A percentile compares a stretch with the other conserved stretches of the same genome.
phyloP scores from a whole-genome alignment of 2,329 filamentous ascomycete genomes.

The Aspergillus caelatus region DNA sequence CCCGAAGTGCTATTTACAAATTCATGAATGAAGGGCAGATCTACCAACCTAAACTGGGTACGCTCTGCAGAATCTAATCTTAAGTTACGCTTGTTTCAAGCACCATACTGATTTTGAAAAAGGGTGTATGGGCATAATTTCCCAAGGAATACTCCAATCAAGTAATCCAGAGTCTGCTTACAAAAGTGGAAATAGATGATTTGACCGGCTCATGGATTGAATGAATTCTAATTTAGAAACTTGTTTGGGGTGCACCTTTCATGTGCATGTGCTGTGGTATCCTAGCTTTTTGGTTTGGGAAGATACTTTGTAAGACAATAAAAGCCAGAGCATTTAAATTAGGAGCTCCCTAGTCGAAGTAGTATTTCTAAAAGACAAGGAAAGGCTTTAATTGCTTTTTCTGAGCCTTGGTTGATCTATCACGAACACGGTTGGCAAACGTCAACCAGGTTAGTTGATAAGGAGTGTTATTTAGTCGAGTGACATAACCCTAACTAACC shows the following conservation, averaged over 20 bases:
- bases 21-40: background rate
- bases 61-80: background rate
- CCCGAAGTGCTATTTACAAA: background rate
- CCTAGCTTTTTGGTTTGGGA: too few relatives aligned
- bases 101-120: background rate
- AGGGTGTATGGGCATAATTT: background rate
- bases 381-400: background rate
- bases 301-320: background rate
- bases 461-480: background rate
- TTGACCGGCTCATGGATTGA: background rate
- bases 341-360: background rate
- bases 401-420: background rate
- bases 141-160: background rate
- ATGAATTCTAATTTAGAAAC: background rate
- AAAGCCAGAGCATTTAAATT: background rate
- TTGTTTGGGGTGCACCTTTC: background rate
- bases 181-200: background rate
- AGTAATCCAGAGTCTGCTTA: background rate
- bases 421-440: background rate
- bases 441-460: background rate
- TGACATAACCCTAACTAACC: background rate
- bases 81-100: background rate
- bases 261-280: background rate
- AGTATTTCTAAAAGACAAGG: background rate
- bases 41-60: background rate